Evolutionary conservation across 2,329 filamentous ascomycete species (phyloP).

Genomic region (Pseudocercospora fijiensis): DNA sequence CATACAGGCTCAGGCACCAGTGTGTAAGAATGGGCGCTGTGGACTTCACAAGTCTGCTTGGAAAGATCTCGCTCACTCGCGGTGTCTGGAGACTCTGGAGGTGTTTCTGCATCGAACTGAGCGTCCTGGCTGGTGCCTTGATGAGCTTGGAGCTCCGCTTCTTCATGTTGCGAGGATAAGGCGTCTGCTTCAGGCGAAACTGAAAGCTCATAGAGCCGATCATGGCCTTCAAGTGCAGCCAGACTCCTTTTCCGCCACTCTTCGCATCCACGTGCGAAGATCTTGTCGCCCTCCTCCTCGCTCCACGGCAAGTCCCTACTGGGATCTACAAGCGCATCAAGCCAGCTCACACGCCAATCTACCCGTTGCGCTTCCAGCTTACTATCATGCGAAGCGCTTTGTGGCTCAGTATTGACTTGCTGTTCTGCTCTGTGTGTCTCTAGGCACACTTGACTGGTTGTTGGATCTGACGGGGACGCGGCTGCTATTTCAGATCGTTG

Average conservation of each 20-base stretch:
- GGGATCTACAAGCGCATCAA: neutral
- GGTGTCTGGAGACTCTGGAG: neutral
- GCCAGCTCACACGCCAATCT: neutral
- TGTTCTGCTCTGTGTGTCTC: neutral
- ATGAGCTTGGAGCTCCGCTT: neutral
- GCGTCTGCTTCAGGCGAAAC: too few species aligned
- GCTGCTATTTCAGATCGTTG: neutral
- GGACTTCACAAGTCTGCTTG: neutral
- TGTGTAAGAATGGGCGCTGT: neutral
- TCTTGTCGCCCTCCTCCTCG: neutral
- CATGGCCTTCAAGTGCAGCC: neutral
- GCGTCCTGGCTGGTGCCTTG: neutral
- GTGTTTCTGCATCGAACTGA: neutral
- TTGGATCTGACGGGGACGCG: too few species aligned
- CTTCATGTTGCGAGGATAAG: neutral
- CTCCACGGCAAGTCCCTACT: neutral
- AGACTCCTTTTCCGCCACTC: neutral
- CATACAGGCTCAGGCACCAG: neutral
- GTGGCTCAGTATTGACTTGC: neutral
- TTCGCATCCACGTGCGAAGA: neutral
- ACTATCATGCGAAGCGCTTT: neutral
- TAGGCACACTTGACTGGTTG: neutral
- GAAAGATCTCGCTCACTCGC: neutral
- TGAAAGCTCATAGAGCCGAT: neutral
- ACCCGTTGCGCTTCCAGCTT: neutral